Conservation (phyloP, 1,284 basidiomycete genomes). For the Ceratobasidium sp. region DNA sequence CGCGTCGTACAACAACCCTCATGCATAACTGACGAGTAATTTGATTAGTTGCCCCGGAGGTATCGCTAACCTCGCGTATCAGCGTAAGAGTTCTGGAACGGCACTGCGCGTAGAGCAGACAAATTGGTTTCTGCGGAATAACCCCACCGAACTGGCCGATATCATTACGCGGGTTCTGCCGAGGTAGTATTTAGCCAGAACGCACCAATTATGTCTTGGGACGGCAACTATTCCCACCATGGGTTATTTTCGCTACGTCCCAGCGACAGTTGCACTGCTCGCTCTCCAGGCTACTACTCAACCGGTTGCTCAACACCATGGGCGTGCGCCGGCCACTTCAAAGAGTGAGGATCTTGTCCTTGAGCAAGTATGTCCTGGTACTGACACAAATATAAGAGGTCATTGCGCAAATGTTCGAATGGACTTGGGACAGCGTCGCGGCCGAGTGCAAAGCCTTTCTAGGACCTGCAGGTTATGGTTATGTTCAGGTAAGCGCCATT, state of each 20-base stretch:
- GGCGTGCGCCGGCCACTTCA: not conserved
- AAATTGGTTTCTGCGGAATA: not conserved
- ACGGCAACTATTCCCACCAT: not conserved
- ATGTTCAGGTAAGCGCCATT: slow-evolving; percentile 63
- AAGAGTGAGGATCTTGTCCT: not conserved
- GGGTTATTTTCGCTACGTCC: not conserved
- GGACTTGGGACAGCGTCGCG: slow-evolving; percentile 69
- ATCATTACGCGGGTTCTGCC: not conserved
- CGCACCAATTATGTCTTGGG: not conserved
- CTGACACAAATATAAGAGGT: slow-evolving; percentile 53
- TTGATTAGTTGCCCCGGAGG: not conserved
- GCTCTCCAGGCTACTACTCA: not conserved
- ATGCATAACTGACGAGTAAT: not conserved
- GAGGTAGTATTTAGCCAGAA: not conserved
- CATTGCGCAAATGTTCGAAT: slow-evolving; percentile 66
- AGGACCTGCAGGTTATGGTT: slow-evolving; percentile 72
- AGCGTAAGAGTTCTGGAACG: not conserved
- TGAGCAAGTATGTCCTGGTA: not conserved
- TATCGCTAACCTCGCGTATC: slow-evolving; percentile 9
- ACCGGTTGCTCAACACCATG: not conserved
- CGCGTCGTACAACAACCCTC: not conserved
- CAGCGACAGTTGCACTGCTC: not conserved
- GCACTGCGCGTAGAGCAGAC: not conserved
- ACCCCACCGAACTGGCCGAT: slow-evolving; percentile 1
- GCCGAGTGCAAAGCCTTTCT: slow-evolving; percentile 72